Evolutionary conservation across 495 filamentous ascomycete genomes (phyloP), one percentile per base, ranked within the genome.

Genomic region (Aspergillus funiculosus): DNA sequence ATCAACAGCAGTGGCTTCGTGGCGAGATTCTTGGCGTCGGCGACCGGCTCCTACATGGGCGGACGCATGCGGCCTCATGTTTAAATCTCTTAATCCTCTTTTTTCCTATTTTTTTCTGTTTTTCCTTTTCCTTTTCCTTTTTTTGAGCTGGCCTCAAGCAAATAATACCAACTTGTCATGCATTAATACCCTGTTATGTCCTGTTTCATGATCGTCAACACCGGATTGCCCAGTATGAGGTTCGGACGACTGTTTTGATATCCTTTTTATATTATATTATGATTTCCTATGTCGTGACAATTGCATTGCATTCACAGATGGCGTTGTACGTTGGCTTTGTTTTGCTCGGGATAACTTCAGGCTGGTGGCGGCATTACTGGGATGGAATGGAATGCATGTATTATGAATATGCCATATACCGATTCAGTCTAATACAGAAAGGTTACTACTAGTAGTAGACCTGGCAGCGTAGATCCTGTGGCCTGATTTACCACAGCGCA

Each of bases 1-100:
- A 18, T 53, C 1, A 49, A 58, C 21, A 44, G 61, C 29, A 51
- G 55, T 17, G 68, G 69, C 8, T 58, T 73, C 22, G 64, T 73
- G n/a, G 68, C 69, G 11, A 56, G 69, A 1, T 70, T 73, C 50
- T 43, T 73, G 17, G 69, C 68, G 2, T 70, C 69, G 0, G 69
- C 67, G 0, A 62, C 69, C 9, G 61, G 68, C 3, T 66, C 66
- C 6, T 73, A 73, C 40, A 69, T 70, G 65, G 60, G 62, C 21
- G 56, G 59, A 25, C 67, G 69, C 13, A 64, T 63, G 52, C 63
- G 65, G 11, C 55, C 62, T 36, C 60, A 64, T 38, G 53, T 48
- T 20, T 68, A 52, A 52, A 44, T 50, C 52, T 32, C 30, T 26
- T 45, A 39, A 27, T 5, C 47, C 13, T 2, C 14, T 9, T 7